These are phyloP conservation scores for Rubroshorea leprosula DNA, from an alignment of 345 rosid genomes.

Conservation along the genomic window DNA sequence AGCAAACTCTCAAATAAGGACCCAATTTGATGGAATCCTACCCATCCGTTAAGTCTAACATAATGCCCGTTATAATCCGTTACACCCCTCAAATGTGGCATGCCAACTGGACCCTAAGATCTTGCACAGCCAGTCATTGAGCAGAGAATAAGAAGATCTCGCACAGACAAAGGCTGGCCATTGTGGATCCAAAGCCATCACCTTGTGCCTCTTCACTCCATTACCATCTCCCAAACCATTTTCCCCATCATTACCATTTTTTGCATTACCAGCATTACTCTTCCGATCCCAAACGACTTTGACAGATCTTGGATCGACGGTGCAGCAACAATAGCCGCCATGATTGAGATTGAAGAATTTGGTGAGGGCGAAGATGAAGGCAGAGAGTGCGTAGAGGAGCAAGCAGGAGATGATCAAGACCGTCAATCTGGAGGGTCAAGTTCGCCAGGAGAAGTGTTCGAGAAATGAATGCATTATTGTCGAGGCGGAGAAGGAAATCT, in stretches of 20 bases:
- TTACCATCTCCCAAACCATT: conserved; percentile 7
- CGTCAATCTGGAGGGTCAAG: conserved; percentile 38
- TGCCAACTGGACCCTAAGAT: too few relatives aligned
- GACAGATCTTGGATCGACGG: conserved; percentile 42
- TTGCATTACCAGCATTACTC: conserved; percentile 4
- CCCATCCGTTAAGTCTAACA: too few relatives aligned
- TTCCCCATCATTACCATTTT: neutral
- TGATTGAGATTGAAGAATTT: neutral
- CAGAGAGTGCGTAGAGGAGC: conserved; percentile 40
- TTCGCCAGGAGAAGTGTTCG: conserved; percentile 47
- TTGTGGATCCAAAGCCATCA: conserved; percentile 64
- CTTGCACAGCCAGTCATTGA: too few relatives aligned
- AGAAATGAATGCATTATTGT: conserved; percentile 84
- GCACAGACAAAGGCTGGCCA: too few relatives aligned
- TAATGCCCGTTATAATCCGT: too few relatives aligned
- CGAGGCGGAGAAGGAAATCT: too few relatives aligned
- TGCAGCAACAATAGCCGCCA: conserved; percentile 19
- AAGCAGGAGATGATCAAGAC: conserved; percentile 40
- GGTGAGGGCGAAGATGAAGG: neutral
- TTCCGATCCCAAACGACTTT: conserved; percentile 55
- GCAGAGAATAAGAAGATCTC: too few relatives aligned
- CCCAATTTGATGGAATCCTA: too few relatives aligned
- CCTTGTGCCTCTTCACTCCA: conserved; percentile 51
- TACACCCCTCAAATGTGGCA: too few relatives aligned
- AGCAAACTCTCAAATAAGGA: too few relatives aligned